Evolutionary conservation across 2,329 filamentous ascomycete species (phyloP).

Genomic region (Neofusicoccum sp.): DNA sequence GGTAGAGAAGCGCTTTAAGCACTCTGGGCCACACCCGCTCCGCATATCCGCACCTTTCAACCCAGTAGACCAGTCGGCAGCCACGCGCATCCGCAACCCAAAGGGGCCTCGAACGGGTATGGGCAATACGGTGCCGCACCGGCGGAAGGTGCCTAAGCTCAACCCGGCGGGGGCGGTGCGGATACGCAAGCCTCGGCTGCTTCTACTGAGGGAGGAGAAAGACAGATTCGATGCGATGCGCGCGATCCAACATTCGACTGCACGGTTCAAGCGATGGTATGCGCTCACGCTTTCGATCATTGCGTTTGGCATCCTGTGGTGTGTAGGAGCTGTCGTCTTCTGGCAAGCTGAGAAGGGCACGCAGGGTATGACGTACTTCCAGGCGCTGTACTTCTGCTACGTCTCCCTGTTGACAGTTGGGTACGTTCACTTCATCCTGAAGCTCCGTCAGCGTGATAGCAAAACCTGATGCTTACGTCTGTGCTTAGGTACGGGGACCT

Average conservation of each 20-base stretch:
- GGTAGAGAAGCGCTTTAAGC: not conserved
- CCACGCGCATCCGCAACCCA: conserved; percentile 10
- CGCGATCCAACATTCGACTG: conserved; percentile 66
- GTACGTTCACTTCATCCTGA: too few species aligned
- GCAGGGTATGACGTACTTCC: conserved; percentile 68
- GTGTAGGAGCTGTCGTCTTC: conserved; percentile 76
- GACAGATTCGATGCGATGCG: conserved; percentile 80
- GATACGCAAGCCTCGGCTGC: conserved; percentile 41
- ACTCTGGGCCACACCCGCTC: not conserved
- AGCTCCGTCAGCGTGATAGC: too few species aligned
- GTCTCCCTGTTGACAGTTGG: conserved; percentile 81
- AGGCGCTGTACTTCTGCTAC: conserved; percentile 83
- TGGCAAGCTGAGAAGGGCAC: conserved; percentile 56
- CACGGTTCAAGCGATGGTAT: conserved; percentile 69
- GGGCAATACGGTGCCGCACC: not conserved
- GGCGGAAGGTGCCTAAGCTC: not conserved
- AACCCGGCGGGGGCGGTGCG: conserved; percentile 19
- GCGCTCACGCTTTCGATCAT: conserved; percentile 66
- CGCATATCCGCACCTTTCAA: conserved; percentile 24
- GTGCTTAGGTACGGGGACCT: conserved; percentile 66
- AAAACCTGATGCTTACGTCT: too few species aligned
- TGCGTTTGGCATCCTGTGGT: conserved; percentile 74
- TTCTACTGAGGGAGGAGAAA: conserved; percentile 59
- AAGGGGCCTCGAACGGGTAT: not conserved
- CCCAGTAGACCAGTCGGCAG: conserved; percentile 19